These are phyloP conservation scores for Acanthamoeba sp. DNA, from an alignment of 208 protist species.

Conservation along the genomic window DNA sequence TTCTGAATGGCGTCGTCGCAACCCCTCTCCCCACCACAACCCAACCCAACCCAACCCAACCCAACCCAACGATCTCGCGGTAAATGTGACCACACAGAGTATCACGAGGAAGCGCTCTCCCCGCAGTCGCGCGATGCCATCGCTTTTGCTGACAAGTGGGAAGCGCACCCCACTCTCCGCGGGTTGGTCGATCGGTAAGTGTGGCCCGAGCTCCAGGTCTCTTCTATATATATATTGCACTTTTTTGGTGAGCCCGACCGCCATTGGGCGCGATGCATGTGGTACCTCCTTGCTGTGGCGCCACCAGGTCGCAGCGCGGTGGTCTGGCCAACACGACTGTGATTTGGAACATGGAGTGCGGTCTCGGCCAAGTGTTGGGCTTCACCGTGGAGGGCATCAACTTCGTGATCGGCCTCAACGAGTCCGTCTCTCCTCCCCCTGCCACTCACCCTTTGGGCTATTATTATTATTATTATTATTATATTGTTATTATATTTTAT, in stretches of 20 bases:
- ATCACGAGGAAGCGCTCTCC: slow-evolving; percentile 17
- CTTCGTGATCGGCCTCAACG: slow-evolving; percentile 65
- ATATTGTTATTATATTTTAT: too few relatives aligned
- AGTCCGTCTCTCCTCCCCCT: background rate
- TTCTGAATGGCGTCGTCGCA: too few relatives aligned
- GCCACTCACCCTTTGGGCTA: background rate
- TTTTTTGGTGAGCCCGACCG: too few relatives aligned
- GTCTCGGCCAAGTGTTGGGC: slow-evolving; percentile 75
- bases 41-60: too few relatives aligned
- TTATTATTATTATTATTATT: too few relatives aligned
- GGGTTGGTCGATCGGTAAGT: background rate
- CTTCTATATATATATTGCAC: too few relatives aligned
- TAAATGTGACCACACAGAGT: background rate
- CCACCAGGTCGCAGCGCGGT: background rate
- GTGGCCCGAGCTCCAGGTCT: too few relatives aligned
- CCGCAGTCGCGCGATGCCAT: background rate
- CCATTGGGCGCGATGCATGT: too few relatives aligned
- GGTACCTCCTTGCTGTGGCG: background rate
- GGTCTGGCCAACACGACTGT: slow-evolving; percentile 61
- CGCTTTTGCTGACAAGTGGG: slow-evolving; percentile 37
- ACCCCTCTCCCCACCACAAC: too few relatives aligned
- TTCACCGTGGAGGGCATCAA: slow-evolving; percentile 81
- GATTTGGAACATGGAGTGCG: slow-evolving; percentile 79
- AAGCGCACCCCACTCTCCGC: background rate
- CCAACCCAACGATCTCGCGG: background rate